These are phyloP conservation scores for Xylaria sp. DNA, from an alignment of 2,329 filamentous ascomycete genomes.

Conservation along the genomic window DNA sequence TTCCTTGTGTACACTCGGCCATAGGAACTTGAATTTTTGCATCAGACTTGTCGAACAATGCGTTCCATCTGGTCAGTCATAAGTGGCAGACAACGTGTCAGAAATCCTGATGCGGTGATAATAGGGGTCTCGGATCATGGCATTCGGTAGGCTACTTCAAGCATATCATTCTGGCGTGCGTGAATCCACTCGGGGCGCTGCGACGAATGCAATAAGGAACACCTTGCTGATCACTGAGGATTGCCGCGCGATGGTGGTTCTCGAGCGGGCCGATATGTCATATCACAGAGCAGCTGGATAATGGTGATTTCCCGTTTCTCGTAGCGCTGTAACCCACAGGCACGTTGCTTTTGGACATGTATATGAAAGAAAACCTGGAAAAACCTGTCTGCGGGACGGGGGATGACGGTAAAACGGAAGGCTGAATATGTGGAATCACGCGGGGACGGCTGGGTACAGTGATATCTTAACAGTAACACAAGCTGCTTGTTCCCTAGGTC, in stretches of 20 bases:
- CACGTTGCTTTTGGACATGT: slow-evolving; percentile 11
- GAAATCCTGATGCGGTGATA: slow-evolving; percentile 17
- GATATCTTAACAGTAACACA: slow-evolving; percentile 36
- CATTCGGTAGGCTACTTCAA: slow-evolving; percentile 43
- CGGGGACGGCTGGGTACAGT: slow-evolving; percentile 38
- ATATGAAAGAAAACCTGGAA: slow-evolving; percentile 12
- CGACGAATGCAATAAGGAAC: slow-evolving; percentile 34
- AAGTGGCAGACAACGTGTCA: slow-evolving; percentile 16
- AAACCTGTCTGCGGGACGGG: slow-evolving; percentile 19
- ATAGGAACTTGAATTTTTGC: slow-evolving; percentile 7
- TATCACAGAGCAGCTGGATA: slow-evolving; percentile 18
- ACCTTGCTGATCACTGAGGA: slow-evolving; percentile 31
- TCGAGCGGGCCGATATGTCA: slow-evolving; percentile 31
- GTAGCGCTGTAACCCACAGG: slow-evolving; percentile 10
- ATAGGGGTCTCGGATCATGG: slow-evolving; percentile 40
- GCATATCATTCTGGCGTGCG: slow-evolving; percentile 21
- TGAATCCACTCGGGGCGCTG: slow-evolving; percentile 23
- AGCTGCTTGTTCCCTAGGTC: slow-evolving; percentile 37
- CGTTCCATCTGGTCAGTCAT: slow-evolving; percentile 21
- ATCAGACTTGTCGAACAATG: slow-evolving; percentile 17
- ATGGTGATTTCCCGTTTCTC: slow-evolving; percentile 12
- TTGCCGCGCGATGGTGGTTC: slow-evolving; percentile 23
- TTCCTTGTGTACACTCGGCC: slow-evolving; percentile 12
- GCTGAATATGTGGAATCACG: slow-evolving; percentile 22
- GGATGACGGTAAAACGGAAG: slow-evolving; percentile 33